These are phyloP conservation scores for Eucalyptus erythrocorys DNA, from an alignment of 345 rosid species.

Conservation along the genomic window DNA sequence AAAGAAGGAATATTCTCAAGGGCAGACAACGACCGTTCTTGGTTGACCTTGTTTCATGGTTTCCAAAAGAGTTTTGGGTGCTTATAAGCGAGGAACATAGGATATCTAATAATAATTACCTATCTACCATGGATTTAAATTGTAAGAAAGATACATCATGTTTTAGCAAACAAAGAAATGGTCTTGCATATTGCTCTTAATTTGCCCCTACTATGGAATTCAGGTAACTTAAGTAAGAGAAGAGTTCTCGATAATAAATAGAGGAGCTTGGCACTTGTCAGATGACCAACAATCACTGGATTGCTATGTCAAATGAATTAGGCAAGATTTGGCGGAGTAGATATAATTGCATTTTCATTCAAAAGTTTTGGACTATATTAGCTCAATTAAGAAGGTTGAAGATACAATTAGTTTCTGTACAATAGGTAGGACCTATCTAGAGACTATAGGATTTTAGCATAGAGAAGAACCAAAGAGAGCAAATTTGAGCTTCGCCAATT, in stretches of 20 bases:
- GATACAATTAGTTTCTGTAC: background rate
- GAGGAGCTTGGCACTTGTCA: background rate
- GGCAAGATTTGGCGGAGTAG: background rate
- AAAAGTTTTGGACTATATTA: background rate
- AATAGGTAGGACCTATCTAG: background rate
- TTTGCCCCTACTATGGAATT: background rate
- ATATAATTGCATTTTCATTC: background rate
- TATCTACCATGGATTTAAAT: background rate
- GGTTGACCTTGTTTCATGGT: background rate
- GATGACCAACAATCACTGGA: background rate
- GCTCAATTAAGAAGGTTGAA: background rate
- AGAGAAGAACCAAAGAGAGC: background rate
- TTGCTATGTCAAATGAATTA: background rate
- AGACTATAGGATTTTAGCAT: background rate
- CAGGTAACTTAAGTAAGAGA: background rate
- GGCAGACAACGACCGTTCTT: background rate
- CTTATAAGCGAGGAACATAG: background rate
- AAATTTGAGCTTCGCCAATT: background rate
- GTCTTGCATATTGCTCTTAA: background rate
- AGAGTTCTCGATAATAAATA: background rate
- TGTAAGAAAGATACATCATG: background rate
- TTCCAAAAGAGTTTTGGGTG: background rate
- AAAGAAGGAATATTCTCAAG: background rate
- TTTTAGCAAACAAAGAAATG: background rate
- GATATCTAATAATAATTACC: background rate